phyloP scores from a whole-genome alignment of 1,284 basidiomycete genomes.

The Fomitopsis pinicola region DNA sequence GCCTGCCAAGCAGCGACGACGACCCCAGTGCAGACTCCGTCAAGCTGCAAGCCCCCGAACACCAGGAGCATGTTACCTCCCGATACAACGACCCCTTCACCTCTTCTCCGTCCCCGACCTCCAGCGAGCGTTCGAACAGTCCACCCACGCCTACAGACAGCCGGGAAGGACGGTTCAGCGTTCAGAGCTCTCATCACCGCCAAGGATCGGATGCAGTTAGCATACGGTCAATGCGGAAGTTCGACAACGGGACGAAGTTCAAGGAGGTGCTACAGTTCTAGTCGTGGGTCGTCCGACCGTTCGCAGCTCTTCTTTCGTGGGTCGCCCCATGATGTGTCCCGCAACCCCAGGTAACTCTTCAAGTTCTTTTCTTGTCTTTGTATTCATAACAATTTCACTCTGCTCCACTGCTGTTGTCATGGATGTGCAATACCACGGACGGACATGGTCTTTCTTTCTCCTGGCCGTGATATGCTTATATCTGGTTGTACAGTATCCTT shows the following conservation, averaged over 20 bases:
- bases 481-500: background rate
- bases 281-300: background rate
- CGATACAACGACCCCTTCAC: conserved; percentile 16
- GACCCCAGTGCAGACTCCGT: conserved; percentile 17
- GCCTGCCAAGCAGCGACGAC: background rate
- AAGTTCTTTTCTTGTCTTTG: background rate
- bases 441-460: background rate
- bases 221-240: conserved; percentile 23
- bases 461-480: background rate
- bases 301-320: background rate
- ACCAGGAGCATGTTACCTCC: background rate
- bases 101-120: conserved; percentile 10
- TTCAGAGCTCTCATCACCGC: conserved; percentile 7
- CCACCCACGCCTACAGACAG: background rate
- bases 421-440: background rate
- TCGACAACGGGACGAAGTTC: conserved; percentile 29
- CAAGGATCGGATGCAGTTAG: conserved; percentile 6
- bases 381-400: background rate
- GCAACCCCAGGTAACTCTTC: background rate
- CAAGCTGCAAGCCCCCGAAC: conserved; percentile 16
- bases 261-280: conserved; percentile 18
- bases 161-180: conserved; percentile 17
- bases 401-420: background rate
- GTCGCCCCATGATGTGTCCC: background rate
- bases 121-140: conserved; percentile 6